These are phyloP conservation scores for Pythium rishiriense DNA, from an alignment of 352 stramenopile genomes.

Conservation along the genomic window DNA sequence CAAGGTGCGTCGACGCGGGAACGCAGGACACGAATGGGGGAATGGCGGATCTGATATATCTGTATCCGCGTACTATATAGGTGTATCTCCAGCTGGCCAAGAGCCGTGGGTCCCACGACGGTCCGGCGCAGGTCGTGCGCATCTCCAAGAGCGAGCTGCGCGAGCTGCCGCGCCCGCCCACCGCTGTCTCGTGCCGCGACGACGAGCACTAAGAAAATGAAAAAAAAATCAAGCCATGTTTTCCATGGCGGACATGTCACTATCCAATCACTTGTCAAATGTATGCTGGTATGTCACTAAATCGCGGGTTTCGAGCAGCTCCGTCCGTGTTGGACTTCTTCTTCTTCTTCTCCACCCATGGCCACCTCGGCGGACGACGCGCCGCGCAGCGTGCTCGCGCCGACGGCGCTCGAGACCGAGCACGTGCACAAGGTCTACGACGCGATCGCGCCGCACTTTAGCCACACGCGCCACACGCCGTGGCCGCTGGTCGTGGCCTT, in stretches of 20 bases:
- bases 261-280: slow-evolving; percentile 1
- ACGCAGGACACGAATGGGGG: not conserved
- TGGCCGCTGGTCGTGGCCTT: slow-evolving; percentile 81
- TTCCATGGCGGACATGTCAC: not conserved
- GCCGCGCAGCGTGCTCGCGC: slow-evolving; percentile 30
- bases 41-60: not conserved
- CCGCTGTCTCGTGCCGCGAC: slow-evolving; percentile 2
- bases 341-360: not conserved
- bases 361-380: not conserved
- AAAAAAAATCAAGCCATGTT: too few species aligned
- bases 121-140: slow-evolving; percentile 46
- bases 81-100: slow-evolving; percentile 62
- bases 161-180: slow-evolving; percentile 45
- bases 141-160: slow-evolving; percentile 68
- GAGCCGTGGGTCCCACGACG: slow-evolving; percentile 33
- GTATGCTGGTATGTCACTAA: not conserved
- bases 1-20: slow-evolving; percentile 36
- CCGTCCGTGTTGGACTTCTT: not conserved
- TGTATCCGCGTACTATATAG: slow-evolving; percentile 15
- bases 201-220: too few species aligned
- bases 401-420: slow-evolving; percentile 66
- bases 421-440: slow-evolving; percentile 88
- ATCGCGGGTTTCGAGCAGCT: not conserved
- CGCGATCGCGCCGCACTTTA: slow-evolving; percentile 83
- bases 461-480: slow-evolving; percentile 77